These are phyloP conservation scores for Zymoseptoria crescenta DNA, from an alignment of 2,329 filamentous ascomycete species.

Conservation along the genomic window DNA sequence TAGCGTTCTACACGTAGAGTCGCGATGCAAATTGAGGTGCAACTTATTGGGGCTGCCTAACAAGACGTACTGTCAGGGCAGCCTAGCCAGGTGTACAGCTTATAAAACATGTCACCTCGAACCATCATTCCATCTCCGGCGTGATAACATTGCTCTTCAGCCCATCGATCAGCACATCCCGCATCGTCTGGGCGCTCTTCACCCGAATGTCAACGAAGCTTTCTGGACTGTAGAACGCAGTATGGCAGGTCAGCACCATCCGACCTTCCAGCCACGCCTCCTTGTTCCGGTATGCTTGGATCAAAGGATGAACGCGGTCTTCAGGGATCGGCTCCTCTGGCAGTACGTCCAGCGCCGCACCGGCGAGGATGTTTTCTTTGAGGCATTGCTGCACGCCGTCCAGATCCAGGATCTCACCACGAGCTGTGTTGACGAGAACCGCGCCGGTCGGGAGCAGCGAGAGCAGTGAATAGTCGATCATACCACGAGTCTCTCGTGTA, in stretches of 20 bases:
- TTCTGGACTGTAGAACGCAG: constrained; percentile 24
- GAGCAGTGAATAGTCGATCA: constrained; percentile 25
- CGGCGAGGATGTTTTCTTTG: constrained; percentile 23
- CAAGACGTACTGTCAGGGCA: background rate
- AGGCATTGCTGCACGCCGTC: constrained; percentile 25
- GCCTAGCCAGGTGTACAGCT: background rate
- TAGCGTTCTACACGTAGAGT: too few species aligned
- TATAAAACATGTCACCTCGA: background rate
- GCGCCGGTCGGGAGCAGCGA: constrained; percentile 23
- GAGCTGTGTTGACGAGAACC: constrained; percentile 26
- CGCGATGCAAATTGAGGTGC: too few species aligned
- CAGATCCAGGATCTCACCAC: constrained; percentile 27
- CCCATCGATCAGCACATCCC: constrained; percentile 22
- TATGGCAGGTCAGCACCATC: constrained; percentile 28
- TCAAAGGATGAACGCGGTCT: constrained; percentile 23
- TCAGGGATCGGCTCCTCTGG: constrained; percentile 27
- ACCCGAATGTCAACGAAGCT: constrained; percentile 23
- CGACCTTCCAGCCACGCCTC: constrained; percentile 39
- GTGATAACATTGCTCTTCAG: constrained; percentile 20
- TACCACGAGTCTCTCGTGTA: constrained; percentile 54
- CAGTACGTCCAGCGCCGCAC: constrained; percentile 28
- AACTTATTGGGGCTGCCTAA: too few species aligned
- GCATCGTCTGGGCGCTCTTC: constrained; percentile 23
- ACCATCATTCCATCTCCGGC: constrained; percentile 20
- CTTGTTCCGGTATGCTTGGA: constrained; percentile 26